Evolutionary conservation across 2,329 filamentous ascomycete genomes (phyloP), one percentile per base, ranked within the genome.

Genomic region (Parafenestella ontariensis): DNA sequence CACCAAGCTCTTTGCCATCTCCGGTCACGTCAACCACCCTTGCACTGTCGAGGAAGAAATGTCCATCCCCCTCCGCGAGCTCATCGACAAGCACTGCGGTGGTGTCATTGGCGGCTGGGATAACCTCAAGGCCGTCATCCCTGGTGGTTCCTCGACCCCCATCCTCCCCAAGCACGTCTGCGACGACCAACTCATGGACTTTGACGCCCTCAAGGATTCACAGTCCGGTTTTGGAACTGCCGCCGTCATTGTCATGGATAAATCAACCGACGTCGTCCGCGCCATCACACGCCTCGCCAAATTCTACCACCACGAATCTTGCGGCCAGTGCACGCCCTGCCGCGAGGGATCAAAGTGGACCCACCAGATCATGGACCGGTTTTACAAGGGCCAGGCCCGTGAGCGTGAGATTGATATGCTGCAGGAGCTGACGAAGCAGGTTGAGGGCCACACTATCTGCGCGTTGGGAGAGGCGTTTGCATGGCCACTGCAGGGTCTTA

Each of bases 291-390:
- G 95, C 69, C 87, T 99, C 68, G 91, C 90, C 71, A 91, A 94
- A 77, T 99, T 99, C 83, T 99, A 99, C 84, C 90, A 93, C 79
- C 95, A 99, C 82, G 95, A 99, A 83, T 93, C 89, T 65, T 99
- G 95, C 78, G 95, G 95, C 56, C 95, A 99, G 82, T 99, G 95
- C 83, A 99, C 95, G 54, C 95, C 95, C n/a, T 99, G 95, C 85
- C 90, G 95, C 76, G 95, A 99, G 82, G 95, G 95, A 64, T 96
- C 90, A 83, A 97, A 96, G 83, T 99, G 95, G 95, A 97, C 94
- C 10, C 90, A 96, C 79, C 93, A 99, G 83, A 98, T 99, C 78
- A 98, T 99, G 95, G 83, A 90, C 78, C 89, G 95, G 52, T 96
- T 99, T 69, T 92, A 96, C 83, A 90, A 90, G 77, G 95, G 95